A percentile compares a stretch with the other conserved stretches of the same genome.
Conservation (phyloP, 306 rosid genomes). For the Prunus davidiana region DNA sequence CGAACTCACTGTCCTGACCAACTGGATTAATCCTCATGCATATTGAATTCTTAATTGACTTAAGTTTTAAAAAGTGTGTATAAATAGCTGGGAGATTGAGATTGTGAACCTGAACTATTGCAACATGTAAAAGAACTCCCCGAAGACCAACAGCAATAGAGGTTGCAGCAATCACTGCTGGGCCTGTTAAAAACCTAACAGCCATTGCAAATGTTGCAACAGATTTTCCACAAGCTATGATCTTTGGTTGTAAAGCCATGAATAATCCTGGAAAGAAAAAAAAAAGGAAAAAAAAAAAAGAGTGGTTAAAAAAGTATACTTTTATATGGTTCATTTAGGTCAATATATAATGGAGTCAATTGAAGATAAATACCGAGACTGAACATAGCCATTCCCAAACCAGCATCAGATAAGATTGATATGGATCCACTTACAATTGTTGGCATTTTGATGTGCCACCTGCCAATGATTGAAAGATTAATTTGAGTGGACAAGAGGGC, state of each 20-base stretch:
- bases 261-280: slow-evolving; percentile 50
- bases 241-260: slow-evolving; percentile 91
- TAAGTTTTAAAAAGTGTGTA: not conserved
- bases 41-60: not conserved
- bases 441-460: slow-evolving; percentile 86
- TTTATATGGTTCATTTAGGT: not conserved
- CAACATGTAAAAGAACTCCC: slow-evolving; percentile 78
- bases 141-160: slow-evolving; percentile 74
- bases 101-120: slow-evolving; percentile 73
- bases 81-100: not conserved
- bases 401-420: slow-evolving; percentile 81
- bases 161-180: slow-evolving; percentile 85
- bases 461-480: slow-evolving; percentile 9
- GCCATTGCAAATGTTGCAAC: slow-evolving; percentile 93
- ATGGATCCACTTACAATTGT: slow-evolving; percentile 74
- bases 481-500: not conserved
- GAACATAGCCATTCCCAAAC: slow-evolving; percentile 96
- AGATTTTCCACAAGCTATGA: slow-evolving; percentile 86
- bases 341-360: not conserved
- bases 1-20: too few relatives aligned
- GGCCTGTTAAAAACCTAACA: slow-evolving; percentile 85
- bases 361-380: slow-evolving; percentile 52
- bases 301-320: not conserved
- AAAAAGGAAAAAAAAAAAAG: not conserved
- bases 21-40: rapidly evolving